These are phyloP conservation scores for Aphanocladium album DNA, from an alignment of 2,329 filamentous ascomycete species.

Conservation along the genomic window DNA sequence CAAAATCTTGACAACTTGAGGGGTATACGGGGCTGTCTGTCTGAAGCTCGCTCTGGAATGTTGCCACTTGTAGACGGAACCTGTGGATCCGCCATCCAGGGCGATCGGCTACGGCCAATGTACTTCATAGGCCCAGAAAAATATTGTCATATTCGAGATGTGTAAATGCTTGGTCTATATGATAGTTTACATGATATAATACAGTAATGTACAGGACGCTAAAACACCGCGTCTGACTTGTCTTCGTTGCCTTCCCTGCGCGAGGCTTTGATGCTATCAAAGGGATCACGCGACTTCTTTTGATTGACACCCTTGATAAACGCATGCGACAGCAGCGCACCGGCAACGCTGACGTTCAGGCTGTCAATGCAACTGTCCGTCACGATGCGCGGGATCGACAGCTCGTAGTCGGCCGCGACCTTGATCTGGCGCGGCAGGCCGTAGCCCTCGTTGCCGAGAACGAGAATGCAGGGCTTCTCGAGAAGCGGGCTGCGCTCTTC, in stretches of 20 bases:
- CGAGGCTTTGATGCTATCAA: neutral
- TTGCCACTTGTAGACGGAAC: neutral
- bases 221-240: neutral
- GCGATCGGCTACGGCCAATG: too few relatives aligned
- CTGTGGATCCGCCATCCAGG: too few relatives aligned
- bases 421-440: constrained; percentile 63
- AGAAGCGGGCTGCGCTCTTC: constrained; percentile 48
- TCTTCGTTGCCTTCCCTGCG: neutral
- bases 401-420: constrained; percentile 58
- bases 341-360: constrained; percentile 87
- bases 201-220: neutral
- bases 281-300: neutral
- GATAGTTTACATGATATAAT: neutral
- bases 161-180: neutral
- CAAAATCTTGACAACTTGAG: too few relatives aligned
- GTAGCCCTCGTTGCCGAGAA: constrained; percentile 77
- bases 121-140: neutral
- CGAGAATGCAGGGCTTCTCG: constrained; percentile 65
- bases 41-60: neutral
- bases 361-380: constrained; percentile 67
- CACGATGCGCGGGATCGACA: constrained; percentile 58
- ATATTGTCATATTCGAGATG: neutral
- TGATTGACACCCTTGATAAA: constrained; percentile 48
- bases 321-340: constrained; percentile 67
- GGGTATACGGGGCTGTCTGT: too few relatives aligned